Percentiles rank a stretch among this genome's conserved stretches.
Conservation (phyloP, 176 grass and related monocot species). For the Bolboschoenus planiculmis region DNA sequence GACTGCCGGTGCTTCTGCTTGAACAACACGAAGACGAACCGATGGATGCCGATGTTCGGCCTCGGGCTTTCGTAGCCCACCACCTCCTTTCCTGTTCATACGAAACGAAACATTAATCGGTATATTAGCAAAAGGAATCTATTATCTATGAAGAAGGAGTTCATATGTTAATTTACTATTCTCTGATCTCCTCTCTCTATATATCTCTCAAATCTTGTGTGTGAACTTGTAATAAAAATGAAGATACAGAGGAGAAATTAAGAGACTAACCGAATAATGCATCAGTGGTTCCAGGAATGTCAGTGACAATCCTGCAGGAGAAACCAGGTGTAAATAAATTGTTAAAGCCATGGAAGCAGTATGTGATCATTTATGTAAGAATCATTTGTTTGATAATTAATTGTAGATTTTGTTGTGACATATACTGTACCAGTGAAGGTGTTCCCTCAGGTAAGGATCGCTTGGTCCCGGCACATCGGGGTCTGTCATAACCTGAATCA, state of each 20-base stretch:
- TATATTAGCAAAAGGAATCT: neutral
- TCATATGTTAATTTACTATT: neutral
- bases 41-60: constrained; percentile 78
- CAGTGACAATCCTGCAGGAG: constrained; percentile 66
- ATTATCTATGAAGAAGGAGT: neutral
- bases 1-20: constrained; percentile 47
- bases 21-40: constrained; percentile 72
- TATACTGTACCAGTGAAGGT: constrained; percentile 66
- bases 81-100: constrained; percentile 55
- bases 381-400: neutral
- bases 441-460: constrained; percentile 85
- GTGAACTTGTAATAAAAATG: constrained; percentile 28
- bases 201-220: neutral
- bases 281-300: constrained; percentile 91
- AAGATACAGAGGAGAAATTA: constrained; percentile 18
- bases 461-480: constrained; percentile 94
- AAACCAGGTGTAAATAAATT: constrained; percentile 17
- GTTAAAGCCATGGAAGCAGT: neutral
- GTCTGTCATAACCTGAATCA: constrained; percentile 91
- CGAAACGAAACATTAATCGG: neutral
- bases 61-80: constrained; percentile 67
- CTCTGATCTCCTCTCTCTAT: neutral
- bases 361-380: neutral
- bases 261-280: constrained; percentile 62
- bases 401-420: neutral